Evolutionary conservation across 805 yeast genomes (phyloP).

Genomic region (Ogataea naganishii): DNA sequence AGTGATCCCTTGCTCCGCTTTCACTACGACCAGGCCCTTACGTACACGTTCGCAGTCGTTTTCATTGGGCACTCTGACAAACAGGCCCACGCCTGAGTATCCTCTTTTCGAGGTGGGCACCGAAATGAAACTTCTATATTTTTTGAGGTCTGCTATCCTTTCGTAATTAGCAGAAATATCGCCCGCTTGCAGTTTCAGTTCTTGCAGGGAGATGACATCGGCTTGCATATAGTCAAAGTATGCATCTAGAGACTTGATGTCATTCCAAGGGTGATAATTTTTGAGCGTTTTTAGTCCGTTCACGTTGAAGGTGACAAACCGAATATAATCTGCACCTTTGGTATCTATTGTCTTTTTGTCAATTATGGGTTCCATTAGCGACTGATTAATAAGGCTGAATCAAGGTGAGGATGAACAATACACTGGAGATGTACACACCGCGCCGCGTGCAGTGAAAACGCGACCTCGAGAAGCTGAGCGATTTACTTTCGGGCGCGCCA

Average conservation of each 20-base stretch:
- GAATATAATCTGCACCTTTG: too few relatives aligned
- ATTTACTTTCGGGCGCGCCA: too few relatives aligned
- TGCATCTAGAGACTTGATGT: slow-evolving; percentile 27
- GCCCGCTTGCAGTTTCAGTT: slow-evolving; percentile 57
- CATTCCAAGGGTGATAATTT: slow-evolving; percentile 80
- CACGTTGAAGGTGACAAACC: slow-evolving; percentile 69
- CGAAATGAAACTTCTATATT: slow-evolving; percentile 58
- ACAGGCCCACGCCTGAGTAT: slow-evolving; percentile 87
- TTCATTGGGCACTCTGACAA: slow-evolving; percentile 44
- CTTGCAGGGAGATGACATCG: slow-evolving; percentile 83
- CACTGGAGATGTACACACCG: too few relatives aligned
- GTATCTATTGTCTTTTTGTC: too few relatives aligned
- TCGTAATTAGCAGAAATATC: slow-evolving; percentile 27
- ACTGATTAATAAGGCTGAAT: too few relatives aligned
- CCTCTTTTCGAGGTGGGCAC: slow-evolving; percentile 68
- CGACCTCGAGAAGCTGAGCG: too few relatives aligned
- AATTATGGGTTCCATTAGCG: too few relatives aligned
- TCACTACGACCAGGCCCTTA: slow-evolving; percentile 41
- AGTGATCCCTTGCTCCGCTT: slow-evolving; percentile 89
- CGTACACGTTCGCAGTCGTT: slow-evolving; percentile 30
- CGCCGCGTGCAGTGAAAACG: too few relatives aligned
- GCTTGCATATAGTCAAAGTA: slow-evolving; percentile 45
- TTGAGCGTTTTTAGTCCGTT: slow-evolving; percentile 77
- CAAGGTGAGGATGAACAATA: too few relatives aligned
- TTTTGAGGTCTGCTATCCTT: slow-evolving; percentile 32